Evolutionary conservation across 257 asterid species (phyloP), one percentile per base, ranked within the genome.

Genomic region (Ehretia macrophylla): DNA sequence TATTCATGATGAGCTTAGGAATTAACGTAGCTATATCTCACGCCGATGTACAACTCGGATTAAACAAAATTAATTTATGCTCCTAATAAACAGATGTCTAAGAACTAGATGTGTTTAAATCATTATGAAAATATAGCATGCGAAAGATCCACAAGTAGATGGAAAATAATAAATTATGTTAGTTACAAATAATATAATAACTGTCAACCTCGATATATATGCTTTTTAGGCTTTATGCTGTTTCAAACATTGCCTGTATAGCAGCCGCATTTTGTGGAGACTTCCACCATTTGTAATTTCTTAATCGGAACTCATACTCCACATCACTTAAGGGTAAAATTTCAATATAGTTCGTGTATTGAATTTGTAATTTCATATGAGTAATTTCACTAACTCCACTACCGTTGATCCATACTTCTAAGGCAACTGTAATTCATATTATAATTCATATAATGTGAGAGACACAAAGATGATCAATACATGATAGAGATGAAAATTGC

Each of bases 181-280:
- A 48, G 53, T 48, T 51, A 51, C 14, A 8, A 20, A 10, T 51
- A 23, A 51, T 51, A 51, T 21, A 51, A 19, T 51, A 21, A 51
- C 10, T 23, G 42, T 44, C 22, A 51, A 32, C 4, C 69, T 60
- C 58, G 67, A 45, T 71, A 61, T 60, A 68, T 67, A 62, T 62
- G 67, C 68, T 72, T 75, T 74, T 67, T 51, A 58, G 69, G 72
- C 71, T 56, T 46, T 68, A 44, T 58, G 39, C 58, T 59, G 16
- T 53, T n/a, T 18, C 27, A 55, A 22, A 55, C 46, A 35, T 60
- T 59, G 57, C 53, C 42, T 59, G 51, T 22, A 10, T 58, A 52
- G 74, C 62, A 69, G 80, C 80, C 71, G 80, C 66, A 71, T 62
- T 70, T 75, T 67, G 68, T 73, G 42, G 80, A 71, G 77, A 68